These are phyloP conservation scores for Plantago coronopus DNA, from an alignment of 305 asterid genomes.

Conservation along the genomic window DNA sequence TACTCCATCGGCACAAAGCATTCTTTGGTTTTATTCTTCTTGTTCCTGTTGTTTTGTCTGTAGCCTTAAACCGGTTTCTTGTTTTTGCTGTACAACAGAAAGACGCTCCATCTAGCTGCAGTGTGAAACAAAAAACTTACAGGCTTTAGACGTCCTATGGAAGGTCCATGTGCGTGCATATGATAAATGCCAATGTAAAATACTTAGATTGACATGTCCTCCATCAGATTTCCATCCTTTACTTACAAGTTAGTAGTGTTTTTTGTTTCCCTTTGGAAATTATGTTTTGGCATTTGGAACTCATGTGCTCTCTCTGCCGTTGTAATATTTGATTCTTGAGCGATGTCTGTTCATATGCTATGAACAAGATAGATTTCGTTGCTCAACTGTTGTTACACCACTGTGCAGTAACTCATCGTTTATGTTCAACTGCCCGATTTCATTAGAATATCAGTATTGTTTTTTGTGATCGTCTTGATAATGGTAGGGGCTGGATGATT, in stretches of 20 bases:
- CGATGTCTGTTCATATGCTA: neutral
- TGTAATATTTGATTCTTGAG: constrained; percentile 8
- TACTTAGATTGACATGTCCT: constrained; percentile 26
- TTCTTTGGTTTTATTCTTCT: neutral
- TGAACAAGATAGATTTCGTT: neutral
- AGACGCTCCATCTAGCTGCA: neutral
- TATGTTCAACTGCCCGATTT: too few species aligned
- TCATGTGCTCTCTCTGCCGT: neutral
- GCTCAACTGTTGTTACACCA: neutral
- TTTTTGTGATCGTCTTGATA: too few species aligned
- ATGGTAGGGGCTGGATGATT: too few species aligned
- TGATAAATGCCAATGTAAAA: constrained; percentile 26
- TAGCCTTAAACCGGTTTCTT: neutral
- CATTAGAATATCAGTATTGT: too few species aligned
- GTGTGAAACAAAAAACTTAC: constrained; percentile 26
- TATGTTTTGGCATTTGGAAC: constrained; percentile 9
- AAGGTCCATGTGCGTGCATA: constrained; percentile 10
- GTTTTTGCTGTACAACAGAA: neutral
- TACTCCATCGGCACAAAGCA: too few species aligned
- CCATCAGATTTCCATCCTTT: constrained; percentile 7
- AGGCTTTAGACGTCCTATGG: constrained; percentile 5
- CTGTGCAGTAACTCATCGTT: too few species aligned
- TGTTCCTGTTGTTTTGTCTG: neutral
- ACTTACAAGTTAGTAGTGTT: neutral
- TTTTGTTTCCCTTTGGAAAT: neutral